These are phyloP conservation scores for Aspergillus wentii DNA, from an alignment of 495 filamentous ascomycete species.

Conservation along the genomic window DNA sequence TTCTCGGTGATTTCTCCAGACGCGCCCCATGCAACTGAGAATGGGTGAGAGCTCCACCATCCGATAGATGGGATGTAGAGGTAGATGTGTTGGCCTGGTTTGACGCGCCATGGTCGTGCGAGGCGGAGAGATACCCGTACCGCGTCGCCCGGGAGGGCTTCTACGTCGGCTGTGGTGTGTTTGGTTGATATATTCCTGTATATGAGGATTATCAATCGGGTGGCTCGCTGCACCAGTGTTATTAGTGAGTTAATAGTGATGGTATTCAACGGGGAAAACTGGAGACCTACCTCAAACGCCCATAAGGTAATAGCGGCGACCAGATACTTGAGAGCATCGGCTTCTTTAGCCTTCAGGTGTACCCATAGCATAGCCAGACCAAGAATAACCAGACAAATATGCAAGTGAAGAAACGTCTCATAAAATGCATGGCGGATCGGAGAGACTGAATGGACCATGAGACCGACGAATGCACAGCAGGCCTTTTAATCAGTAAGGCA, in stretches of 20 bases:
- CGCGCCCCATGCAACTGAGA: constrained; percentile 35
- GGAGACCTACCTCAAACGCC: constrained; percentile 18
- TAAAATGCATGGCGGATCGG: constrained; percentile 69
- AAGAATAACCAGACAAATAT: constrained; percentile 54
- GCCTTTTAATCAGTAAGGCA: constrained; percentile 32
- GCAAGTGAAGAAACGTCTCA: constrained; percentile 65
- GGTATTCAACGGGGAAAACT: too few relatives aligned
- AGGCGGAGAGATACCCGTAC: constrained; percentile 52
- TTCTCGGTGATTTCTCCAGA: constrained; percentile 34
- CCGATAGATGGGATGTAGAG: constrained; percentile 64
- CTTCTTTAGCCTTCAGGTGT: constrained; percentile 39
- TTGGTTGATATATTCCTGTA: constrained; percentile 53
- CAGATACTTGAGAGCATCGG: constrained; percentile 44
- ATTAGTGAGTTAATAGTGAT: too few relatives aligned
- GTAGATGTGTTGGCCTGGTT: constrained; percentile 65
- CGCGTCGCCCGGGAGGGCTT: constrained; percentile 30
- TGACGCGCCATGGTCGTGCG: constrained; percentile 63
- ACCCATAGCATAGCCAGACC: constrained; percentile 54
- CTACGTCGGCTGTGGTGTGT: constrained; percentile 17
- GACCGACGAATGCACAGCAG: constrained; percentile 47
- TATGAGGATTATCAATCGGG: constrained; percentile 48
- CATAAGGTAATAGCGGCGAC: constrained; percentile 52
- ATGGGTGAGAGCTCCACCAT: constrained; percentile 48
- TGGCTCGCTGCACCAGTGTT: constrained; percentile 47
- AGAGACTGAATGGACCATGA: constrained; percentile 60